A percentile compares a stretch with the other conserved stretches of the same genome.
phyloP scores from a whole-genome alignment of 2,329 filamentous ascomycete species.

The Xylariomycetidae sp. region DNA sequence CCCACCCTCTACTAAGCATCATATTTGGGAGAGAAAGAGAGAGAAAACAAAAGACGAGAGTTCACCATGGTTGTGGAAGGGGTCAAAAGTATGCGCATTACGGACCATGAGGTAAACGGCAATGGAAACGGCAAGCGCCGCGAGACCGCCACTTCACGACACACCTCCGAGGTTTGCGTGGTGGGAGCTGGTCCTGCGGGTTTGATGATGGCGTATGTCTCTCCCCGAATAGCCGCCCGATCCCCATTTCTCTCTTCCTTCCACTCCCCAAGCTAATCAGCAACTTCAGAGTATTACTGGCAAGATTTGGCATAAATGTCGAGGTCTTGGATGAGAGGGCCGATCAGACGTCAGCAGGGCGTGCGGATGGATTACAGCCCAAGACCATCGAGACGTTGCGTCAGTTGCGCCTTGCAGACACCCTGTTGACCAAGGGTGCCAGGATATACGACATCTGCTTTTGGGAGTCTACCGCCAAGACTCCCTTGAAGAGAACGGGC shows the following conservation, averaged over 20 bases:
- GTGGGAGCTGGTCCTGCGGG: slow-evolving; percentile 54
- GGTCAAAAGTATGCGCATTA: no score
- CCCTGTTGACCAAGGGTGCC: slow-evolving; percentile 61
- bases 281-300: slow-evolving; percentile 42
- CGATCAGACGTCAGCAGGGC: slow-evolving; percentile 63
- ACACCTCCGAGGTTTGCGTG: slow-evolving; percentile 45
- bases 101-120: no score
- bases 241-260: slow-evolving; percentile 15
- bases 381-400: slow-evolving; percentile 75
- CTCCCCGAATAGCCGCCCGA: slow-evolving; percentile 12
- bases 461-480: slow-evolving; percentile 53
- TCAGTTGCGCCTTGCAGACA: slow-evolving; percentile 68
- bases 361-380: slow-evolving; percentile 65
- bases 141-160: no score
- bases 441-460: slow-evolving; percentile 72
- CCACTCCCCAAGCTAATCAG: slow-evolving; percentile 10
- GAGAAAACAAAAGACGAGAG: no score
- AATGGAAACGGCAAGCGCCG: no score
- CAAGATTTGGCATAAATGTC: slow-evolving; percentile 61
- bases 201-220: slow-evolving; percentile 44
- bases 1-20: no score
- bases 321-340: slow-evolving; percentile 64
- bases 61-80: no score
- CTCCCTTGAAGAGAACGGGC: slow-evolving; percentile 54
- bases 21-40: no score